Base-by-base conservation (phyloP, 805 yeast species). In the Ogataea corticis region DNA sequence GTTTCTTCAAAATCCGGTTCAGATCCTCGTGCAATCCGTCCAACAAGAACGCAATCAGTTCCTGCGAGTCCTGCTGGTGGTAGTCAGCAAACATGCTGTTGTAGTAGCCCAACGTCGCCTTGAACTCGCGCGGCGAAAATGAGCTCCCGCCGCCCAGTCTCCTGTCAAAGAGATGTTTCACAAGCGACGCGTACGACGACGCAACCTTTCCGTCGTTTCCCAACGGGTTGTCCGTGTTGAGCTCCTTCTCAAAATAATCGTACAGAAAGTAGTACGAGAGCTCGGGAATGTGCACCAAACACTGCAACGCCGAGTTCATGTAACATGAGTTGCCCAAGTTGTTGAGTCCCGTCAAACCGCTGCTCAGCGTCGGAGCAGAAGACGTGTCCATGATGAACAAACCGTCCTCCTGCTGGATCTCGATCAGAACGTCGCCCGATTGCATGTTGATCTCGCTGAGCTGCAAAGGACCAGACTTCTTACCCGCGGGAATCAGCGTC, bases 271-370 rank as follows among this genome's bases (percentile, higher is more conserved):
- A 92, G 33, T 80, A 74, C 9, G 83, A 78, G 19, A 94, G 65
- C 62, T 89, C 96, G 1, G 96, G 96, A 11, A 91, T 75, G 59
- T 92, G 98, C 0, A 80, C 76, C 33, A 92, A 68, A 58, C 97
- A 92, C 60, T 94, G 98, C 36, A 92, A 67, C 0, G 97, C 97
- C 9, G 96, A 87, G 63, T 89, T 90, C 97, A 91, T 90, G 63
- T 89, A 91, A 64, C 97, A 91, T 0, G 96, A 83, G 61, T 91
- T 91, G 2, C 97, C 97, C 49, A 90, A 68, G 59, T 88, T 91
- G 42, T 74, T 69, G 58, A 84, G 53, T 49, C 97, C 84, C 47
- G 73, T 63, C 38, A 71, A 60, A 52, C 97, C 91, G 23, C 50
- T 55, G 2, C 66, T 62, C 3, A 51, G 55, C 12, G 54, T 31